Conservation (phyloP, 2,329 filamentous ascomycete species). For the Fusarium anguioides region DNA sequence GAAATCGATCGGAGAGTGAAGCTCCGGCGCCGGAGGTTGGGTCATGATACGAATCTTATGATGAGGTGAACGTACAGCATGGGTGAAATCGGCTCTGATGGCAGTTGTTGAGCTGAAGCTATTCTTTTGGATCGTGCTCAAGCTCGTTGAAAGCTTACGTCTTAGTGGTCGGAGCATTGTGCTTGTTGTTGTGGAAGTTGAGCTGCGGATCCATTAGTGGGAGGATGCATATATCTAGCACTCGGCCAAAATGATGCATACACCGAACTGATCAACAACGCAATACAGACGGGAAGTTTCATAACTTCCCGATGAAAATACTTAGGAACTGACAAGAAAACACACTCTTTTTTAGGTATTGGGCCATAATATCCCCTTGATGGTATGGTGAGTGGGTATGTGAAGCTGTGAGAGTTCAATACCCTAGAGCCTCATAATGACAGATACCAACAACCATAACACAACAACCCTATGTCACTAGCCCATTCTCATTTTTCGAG, state of each 20-base stretch:
- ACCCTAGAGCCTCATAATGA: not conserved
- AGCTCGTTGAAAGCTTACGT: not conserved
- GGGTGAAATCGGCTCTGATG: slow-evolving; percentile 57
- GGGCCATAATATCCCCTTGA: not conserved
- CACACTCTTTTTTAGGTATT: no score
- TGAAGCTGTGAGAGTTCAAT: no score
- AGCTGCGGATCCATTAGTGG: slow-evolving; percentile 1
- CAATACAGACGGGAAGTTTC: not conserved
- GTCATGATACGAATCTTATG: slow-evolving; percentile 12
- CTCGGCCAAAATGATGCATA: slow-evolving; percentile 10
- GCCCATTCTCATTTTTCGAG: not conserved
- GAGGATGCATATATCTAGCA: not conserved
- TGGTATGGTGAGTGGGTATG: not conserved
- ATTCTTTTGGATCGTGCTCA: slow-evolving; percentile 22
- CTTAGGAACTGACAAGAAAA: not conserved
- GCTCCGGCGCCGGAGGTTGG: slow-evolving; percentile 13
- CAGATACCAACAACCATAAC: not conserved
- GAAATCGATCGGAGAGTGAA: slow-evolving; percentile 10
- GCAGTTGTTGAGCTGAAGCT: slow-evolving; percentile 53
- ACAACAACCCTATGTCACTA: not conserved
- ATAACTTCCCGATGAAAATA: not conserved
- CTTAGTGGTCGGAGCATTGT: slow-evolving; percentile 33
- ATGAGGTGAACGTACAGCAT: slow-evolving; percentile 52
- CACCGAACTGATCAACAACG: slow-evolving; percentile 15
- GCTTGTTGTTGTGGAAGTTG: slow-evolving; percentile 4